Percentiles rank a stretch among this genome's conserved stretches.
phyloP scores from a whole-genome alignment of 805 yeast species.

The Allodekkera sacchari region DNA sequence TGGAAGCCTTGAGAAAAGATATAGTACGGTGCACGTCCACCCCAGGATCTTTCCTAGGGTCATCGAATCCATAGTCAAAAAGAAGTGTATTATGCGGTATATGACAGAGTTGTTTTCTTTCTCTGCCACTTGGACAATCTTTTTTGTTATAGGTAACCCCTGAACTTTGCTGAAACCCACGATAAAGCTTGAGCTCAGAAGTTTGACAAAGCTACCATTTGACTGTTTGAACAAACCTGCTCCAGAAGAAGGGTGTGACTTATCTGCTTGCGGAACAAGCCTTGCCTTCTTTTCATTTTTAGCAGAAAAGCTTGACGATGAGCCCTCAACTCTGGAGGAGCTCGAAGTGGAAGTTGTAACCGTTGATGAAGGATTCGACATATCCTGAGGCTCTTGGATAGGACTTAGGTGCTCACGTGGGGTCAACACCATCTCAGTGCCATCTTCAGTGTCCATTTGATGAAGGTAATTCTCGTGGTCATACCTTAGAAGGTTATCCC shows the following conservation, averaged over 20 bases:
- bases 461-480: slow-evolving; percentile 5
- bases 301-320: too few relatives aligned
- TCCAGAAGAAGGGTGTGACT: too few relatives aligned
- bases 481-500: slow-evolving; percentile 12
- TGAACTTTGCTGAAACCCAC: slow-evolving; percentile 22
- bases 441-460: not conserved
- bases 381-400: too few relatives aligned
- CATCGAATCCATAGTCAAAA: slow-evolving; percentile 10
- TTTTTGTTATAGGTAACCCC: slow-evolving; percentile 15
- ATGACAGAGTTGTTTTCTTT: slow-evolving; percentile 16
- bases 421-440: slow-evolving; percentile 1
- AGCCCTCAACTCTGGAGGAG: too few relatives aligned
- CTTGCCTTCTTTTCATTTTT: too few relatives aligned
- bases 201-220: slow-evolving; percentile 12
- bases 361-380: too few relatives aligned
- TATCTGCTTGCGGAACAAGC: too few relatives aligned
- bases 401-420: slow-evolving; percentile 5
- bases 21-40: slow-evolving; percentile 44
- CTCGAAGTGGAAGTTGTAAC: too few relatives aligned
- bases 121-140: not conserved
- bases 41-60: slow-evolving; percentile 30
- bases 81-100: slow-evolving; percentile 10
- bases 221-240: too few relatives aligned
- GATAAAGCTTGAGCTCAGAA: slow-evolving; percentile 22
- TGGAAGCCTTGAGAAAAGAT: slow-evolving; percentile 43